Percentiles rank a stretch among this genome's conserved stretches.
These are phyloP conservation scores for Penicillium crystallinum DNA, from an alignment of 495 filamentous ascomycete genomes.

Conservation along the genomic window DNA sequence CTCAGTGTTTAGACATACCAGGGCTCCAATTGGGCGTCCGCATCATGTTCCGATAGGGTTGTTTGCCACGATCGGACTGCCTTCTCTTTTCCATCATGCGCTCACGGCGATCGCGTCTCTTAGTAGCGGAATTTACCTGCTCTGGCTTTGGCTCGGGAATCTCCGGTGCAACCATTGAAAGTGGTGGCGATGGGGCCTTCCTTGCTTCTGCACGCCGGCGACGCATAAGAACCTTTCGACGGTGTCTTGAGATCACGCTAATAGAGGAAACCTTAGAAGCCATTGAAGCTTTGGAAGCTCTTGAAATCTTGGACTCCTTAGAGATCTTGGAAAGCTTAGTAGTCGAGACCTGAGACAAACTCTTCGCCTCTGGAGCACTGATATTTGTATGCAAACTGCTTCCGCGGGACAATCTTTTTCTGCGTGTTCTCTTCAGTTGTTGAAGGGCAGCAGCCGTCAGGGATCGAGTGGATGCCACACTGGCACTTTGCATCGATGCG, in stretches of 20 bases:
- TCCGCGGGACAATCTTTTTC: neutral
- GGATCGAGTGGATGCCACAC: slow-evolving; percentile 4
- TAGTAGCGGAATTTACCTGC: slow-evolving; percentile 24
- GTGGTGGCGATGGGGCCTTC: neutral
- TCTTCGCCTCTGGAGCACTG: neutral
- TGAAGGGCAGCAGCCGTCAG: slow-evolving; percentile 9
- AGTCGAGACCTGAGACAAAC: neutral
- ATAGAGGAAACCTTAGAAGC: neutral
- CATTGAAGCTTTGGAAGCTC: neutral
- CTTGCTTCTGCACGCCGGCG: slow-evolving; percentile 3
- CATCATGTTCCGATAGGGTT: slow-evolving; percentile 19
- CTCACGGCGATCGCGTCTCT: slow-evolving; percentile 24
- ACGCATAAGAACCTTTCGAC: neutral
- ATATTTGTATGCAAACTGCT: neutral
- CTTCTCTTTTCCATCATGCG: slow-evolving; percentile 8
- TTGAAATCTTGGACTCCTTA: neutral
- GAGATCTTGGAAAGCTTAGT: neutral
- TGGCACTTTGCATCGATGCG: neutral
- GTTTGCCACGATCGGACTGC: slow-evolving; percentile 6
- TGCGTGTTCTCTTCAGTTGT: neutral
- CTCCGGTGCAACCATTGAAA: neutral
- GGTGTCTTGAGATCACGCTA: neutral
- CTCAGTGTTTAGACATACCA: neutral
- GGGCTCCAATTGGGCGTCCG: slow-evolving; percentile 14
- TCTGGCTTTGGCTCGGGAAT: neutral